Evolutionary conservation across 805 yeast genomes (phyloP).

Genomic region (Candida maris): DNA sequence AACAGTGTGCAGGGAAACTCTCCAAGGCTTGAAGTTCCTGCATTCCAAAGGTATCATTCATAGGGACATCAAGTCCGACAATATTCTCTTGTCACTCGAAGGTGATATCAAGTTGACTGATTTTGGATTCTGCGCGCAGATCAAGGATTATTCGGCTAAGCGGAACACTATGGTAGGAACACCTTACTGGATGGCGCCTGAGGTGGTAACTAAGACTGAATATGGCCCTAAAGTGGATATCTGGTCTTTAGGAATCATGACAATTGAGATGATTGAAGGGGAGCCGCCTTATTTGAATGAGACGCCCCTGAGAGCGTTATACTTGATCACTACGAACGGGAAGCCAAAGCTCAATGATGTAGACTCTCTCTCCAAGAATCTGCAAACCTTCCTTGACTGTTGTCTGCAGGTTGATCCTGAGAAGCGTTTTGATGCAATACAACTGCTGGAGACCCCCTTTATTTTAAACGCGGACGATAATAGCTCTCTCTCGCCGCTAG

Average conservation of each 20-base stretch:
- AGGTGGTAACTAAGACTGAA: constrained; percentile 74
- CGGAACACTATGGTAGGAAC: constrained; percentile 87
- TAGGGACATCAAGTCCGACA: constrained; percentile 94
- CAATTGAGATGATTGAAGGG: constrained; percentile 83
- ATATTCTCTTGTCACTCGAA: constrained; percentile 72
- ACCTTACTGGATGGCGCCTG: constrained; percentile 92
- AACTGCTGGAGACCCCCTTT: constrained; percentile 65
- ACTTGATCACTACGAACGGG: constrained; percentile 75
- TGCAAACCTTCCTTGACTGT: constrained; percentile 69
- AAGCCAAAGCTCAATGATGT: constrained; percentile 74
- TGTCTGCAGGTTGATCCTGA: constrained; percentile 83
- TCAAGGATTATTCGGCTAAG: constrained; percentile 67
- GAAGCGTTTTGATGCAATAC: constrained; percentile 72
- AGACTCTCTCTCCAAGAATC: constrained; percentile 62
- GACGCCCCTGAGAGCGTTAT: constrained; percentile 73
- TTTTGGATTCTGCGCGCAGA: constrained; percentile 70
- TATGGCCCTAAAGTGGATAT: constrained; percentile 81
- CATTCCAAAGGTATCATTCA: constrained; percentile 93
- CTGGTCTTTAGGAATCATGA: constrained; percentile 83
- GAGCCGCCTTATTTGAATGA: constrained; percentile 83
- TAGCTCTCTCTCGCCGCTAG: constrained; percentile 64
- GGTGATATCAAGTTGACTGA: constrained; percentile 95
- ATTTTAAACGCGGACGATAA: constrained; percentile 61
- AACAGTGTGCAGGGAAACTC: constrained; percentile 88
- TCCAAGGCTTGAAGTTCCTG: constrained; percentile 79